A percentile compares a stretch with the other conserved stretches of the same genome.
phyloP scores from a whole-genome alignment of 805 yeast genomes.

The Kodamaea leandrae region DNA sequence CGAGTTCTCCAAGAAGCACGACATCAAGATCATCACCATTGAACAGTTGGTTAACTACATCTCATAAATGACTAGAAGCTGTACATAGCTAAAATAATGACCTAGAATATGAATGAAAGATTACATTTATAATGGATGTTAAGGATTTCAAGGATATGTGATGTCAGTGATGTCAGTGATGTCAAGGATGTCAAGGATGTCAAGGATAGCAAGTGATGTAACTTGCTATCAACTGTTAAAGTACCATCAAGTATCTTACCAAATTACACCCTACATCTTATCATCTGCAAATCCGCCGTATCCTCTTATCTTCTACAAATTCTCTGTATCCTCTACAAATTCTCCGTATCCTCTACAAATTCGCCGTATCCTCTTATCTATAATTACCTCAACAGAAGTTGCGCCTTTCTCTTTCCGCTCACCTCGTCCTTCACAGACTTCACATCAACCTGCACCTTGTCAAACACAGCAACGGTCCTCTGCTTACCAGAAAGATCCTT shows the following conservation, averaged over 20 bases:
- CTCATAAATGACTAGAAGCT: no score
- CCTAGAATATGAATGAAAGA: neutral
- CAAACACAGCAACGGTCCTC: constrained; percentile 70
- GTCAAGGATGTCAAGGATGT: no score
- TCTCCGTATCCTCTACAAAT: neutral
- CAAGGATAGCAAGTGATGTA: no score
- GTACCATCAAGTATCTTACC: no score
- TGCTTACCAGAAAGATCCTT: constrained; percentile 40
- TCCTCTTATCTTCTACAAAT: no score
- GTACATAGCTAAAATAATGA: no score
- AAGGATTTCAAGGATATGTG: no score
- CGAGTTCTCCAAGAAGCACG: constrained; percentile 58
- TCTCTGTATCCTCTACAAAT: neutral
- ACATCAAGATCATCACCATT: constrained; percentile 73
- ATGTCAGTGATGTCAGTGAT: no score
- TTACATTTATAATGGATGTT: no score
- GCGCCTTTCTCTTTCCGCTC: constrained; percentile 92
- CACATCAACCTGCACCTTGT: constrained; percentile 79
- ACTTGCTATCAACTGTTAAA: no score
- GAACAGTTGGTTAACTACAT: constrained; percentile 65
- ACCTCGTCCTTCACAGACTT: constrained; percentile 78
- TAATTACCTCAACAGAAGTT: constrained; percentile 52
- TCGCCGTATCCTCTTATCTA: neutral
- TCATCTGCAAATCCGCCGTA: no score
- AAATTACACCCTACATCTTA: no score